Percentiles rank a stretch among this genome's conserved stretches.
Evolutionary conservation across 805 yeast genomes (phyloP).

Genomic region (Komagataella mondaviorum): DNA sequence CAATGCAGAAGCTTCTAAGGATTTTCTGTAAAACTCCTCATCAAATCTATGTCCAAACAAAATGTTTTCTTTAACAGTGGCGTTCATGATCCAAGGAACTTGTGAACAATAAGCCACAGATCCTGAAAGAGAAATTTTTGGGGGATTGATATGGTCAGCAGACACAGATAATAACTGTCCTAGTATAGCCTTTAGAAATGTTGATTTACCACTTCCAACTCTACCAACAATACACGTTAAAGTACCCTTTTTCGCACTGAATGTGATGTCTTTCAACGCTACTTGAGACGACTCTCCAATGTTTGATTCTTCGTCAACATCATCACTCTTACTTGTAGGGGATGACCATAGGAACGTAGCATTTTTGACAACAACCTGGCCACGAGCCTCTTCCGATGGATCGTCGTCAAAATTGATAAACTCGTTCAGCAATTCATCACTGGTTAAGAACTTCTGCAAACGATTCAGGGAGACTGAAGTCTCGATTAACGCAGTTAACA

Average conservation of each 20-base stretch:
- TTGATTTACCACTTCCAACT: constrained; percentile 59
- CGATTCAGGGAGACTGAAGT: constrained; percentile 45
- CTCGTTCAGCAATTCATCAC: constrained; percentile 18
- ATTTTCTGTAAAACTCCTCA: constrained; percentile 64
- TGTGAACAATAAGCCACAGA: constrained; percentile 50
- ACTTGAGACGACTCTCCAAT: constrained; percentile 15
- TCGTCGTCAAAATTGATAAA: constrained; percentile 24
- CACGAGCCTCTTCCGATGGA: constrained; percentile 10
- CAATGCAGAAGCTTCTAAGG: constrained; percentile 82
- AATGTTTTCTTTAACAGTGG: constrained; percentile 82
- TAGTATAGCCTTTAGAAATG: constrained; percentile 36
- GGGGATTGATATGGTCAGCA: constrained; percentile 10
- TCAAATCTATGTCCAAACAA: constrained; percentile 82
- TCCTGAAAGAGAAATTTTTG: constrained; percentile 19
- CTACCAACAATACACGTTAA: constrained; percentile 50
- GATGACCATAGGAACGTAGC: constrained; percentile 41
- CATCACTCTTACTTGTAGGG: constrained; percentile 7
- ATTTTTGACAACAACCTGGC: constrained; percentile 28
- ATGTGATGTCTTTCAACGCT: constrained; percentile 35
- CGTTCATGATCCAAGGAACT: constrained; percentile 95
- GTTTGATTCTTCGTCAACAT: constrained; percentile 27
- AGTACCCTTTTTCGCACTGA: constrained; percentile 36
- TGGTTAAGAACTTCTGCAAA: constrained; percentile 31
- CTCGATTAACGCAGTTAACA: constrained; percentile 44
- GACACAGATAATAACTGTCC: constrained; percentile 36